Evolutionary conservation across 805 yeast genomes (phyloP), one percentile per base, ranked within the genome.

Genomic region (Isabelozyma gotoi): DNA sequence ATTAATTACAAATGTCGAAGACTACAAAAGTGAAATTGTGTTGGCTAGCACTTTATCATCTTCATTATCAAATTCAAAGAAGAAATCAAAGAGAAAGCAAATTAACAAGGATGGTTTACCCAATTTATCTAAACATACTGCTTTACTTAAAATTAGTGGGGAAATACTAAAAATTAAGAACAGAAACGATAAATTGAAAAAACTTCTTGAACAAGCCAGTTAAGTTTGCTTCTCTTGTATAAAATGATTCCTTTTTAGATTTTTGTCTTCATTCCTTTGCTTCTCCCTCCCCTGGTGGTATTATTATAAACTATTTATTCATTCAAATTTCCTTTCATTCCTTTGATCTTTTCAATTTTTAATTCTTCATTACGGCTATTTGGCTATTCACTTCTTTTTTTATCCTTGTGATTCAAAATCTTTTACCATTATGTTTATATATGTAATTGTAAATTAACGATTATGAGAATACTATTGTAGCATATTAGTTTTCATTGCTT

Each of bases 101-200:
- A 55, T 69, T 39, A 68, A 61, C 43, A 71, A 71, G 53, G 73
- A 69, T 33, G 76, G 76, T 7, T 65, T 71, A 51, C 76, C 76
- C 16, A 71, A 71, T 51, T 62, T 71, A 46, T 65, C 71, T 17
- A 71, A 71, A 52, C 74, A 68, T 53, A 62, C 67, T 43, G 75
- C 76, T 2, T 65, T 71, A 52, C 56, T 62, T 41, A 63, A 68
- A 46, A 69, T 71, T 27, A 62, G 71, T 46, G 52, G 59, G 33
- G 76, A 71, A 51, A 71, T 71, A 37, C 47, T 53, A 15, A 58
- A 60, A 47, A 64, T 71, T 24, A 59, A 64, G 47, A 27, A 41
- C 37, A 60, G 62, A 49, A 71, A 71, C 49, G 68, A 61, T 12
- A 51, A 49, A 32, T 59, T 71, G 49, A 63, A 57, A 47, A 41